Conservation (phyloP, 2,329 filamentous ascomycete species). For the Penicillium sumatraense region DNA sequence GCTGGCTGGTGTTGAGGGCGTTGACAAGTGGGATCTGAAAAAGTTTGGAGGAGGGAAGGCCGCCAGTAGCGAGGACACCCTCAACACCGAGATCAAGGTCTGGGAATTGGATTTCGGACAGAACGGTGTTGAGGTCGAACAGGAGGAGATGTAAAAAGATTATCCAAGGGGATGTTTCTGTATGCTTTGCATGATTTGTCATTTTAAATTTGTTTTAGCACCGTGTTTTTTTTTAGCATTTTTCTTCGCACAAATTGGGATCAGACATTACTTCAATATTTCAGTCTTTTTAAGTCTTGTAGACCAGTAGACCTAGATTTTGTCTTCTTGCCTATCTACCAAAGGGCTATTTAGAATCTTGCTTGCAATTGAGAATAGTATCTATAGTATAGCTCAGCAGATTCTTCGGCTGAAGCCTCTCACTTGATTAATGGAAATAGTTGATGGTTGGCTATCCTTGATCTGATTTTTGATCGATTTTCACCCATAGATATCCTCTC, state of each 20-base stretch:
- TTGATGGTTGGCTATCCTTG: no score
- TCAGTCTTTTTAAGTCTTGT: not conserved
- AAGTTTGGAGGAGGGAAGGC: constrained; percentile 53
- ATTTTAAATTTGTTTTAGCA: constrained; percentile 1
- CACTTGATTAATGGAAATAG: no score
- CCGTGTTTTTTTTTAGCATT: constrained; percentile 1
- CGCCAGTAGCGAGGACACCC: constrained; percentile 41
- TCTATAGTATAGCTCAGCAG: no score
- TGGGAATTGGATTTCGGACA: constrained; percentile 29
- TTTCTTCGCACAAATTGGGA: constrained; percentile 3
- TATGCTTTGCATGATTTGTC: not conserved
- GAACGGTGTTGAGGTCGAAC: constrained; percentile 12
- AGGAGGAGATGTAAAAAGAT: constrained; percentile 11
- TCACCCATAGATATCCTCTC: no score
- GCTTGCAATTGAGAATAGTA: no score
- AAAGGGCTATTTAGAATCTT: no score
- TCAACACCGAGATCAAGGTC: constrained; percentile 21
- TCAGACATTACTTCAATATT: constrained; percentile 2
- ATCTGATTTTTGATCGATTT: no score
- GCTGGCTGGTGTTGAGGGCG: constrained; percentile 39
- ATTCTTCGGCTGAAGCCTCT: no score
- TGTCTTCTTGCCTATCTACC: no score
- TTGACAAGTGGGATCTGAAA: constrained; percentile 55
- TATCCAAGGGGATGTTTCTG: not conserved
- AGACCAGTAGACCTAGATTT: no score